Percentiles rank a stretch among this genome's conserved stretches.
phyloP scores from a whole-genome alignment of 1,284 basidiomycete species.

The Laetiporus sulphureus region DNA sequence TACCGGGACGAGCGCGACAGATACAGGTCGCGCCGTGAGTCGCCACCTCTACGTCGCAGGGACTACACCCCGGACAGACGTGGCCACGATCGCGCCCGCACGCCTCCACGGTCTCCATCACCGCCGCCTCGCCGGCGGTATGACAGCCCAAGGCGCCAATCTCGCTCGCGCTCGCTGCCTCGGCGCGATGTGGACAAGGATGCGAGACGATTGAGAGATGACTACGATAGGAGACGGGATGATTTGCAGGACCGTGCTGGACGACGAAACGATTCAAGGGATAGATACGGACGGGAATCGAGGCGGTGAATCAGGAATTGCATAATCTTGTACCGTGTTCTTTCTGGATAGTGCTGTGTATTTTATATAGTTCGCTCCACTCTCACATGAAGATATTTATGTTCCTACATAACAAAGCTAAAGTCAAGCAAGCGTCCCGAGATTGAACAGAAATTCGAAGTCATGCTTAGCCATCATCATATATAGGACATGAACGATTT shows the following conservation, averaged over 20 bases:
- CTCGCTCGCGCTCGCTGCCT: conserved; percentile 17
- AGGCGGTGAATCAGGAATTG: too few species aligned
- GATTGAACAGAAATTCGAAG: too few species aligned
- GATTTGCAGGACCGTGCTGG: conserved; percentile 13
- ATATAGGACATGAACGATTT: too few species aligned
- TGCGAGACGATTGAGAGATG: conserved; percentile 9
- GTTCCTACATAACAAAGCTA: too few species aligned
- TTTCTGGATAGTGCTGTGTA: too few species aligned
- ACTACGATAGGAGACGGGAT: conserved; percentile 12
- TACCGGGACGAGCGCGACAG: conserved; percentile 12
- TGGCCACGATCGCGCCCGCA: conserved; percentile 14
- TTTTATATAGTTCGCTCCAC: too few species aligned
- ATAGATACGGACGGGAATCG: too few species aligned
- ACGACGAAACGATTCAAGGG: neutral
- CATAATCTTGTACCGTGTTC: too few species aligned
- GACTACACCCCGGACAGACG: conserved; percentile 15
- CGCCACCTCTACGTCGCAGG: conserved; percentile 21
- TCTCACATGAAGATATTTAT: too few species aligned
- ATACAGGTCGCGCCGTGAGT: conserved; percentile 22
- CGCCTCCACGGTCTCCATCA: conserved; percentile 23
- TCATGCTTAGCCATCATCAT: too few species aligned
- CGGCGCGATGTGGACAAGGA: conserved; percentile 17
- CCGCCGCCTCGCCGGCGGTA: conserved; percentile 23
- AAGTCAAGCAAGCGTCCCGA: too few species aligned
- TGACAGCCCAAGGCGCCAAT: conserved; percentile 15